These are phyloP conservation scores for Stagonosporopsis chrysanthemi DNA, from an alignment of 2,329 filamentous ascomycete genomes.

Conservation along the genomic window DNA sequence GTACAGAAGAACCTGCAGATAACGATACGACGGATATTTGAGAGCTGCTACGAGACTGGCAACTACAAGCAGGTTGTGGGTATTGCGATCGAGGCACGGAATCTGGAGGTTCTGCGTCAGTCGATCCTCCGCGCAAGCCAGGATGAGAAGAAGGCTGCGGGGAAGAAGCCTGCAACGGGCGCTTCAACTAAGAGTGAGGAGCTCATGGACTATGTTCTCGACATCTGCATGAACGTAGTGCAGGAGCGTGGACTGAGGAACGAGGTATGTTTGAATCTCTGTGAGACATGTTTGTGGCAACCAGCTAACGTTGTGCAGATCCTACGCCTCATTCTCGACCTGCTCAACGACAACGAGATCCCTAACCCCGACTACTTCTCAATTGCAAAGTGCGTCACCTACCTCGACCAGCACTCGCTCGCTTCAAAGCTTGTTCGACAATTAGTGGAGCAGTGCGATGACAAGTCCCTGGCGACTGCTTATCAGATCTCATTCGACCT, in stretches of 20 bases:
- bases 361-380: constrained; percentile 96
- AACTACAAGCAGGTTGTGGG: constrained; percentile 96
- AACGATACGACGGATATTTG: constrained; percentile 89
- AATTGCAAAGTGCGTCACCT: constrained; percentile 97
- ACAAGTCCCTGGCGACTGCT: constrained; percentile 80
- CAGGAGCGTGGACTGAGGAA: constrained; percentile 88
- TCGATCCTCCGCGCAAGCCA: constrained; percentile 90
- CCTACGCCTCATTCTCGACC: constrained; percentile 86
- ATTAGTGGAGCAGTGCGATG: constrained; percentile 80
- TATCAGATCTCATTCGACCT: constrained; percentile 99
- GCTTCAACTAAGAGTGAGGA: constrained; percentile 76
- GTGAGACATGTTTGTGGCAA: not conserved
- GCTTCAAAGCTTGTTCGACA: constrained; percentile 85
- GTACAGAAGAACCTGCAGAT: constrained; percentile 82
- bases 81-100: constrained; percentile 94
- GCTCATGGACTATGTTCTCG: constrained; percentile 93
- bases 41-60: constrained; percentile 83
- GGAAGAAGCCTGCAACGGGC: constrained; percentile 64
- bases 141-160: constrained; percentile 76
- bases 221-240: constrained; percentile 97
- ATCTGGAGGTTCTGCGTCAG: constrained; percentile 82
- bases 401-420: constrained; percentile 89
- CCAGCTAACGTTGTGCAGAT: constrained; percentile 63
- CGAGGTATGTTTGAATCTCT: constrained; percentile 55
- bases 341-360: constrained; percentile 93